phyloP scores from a whole-genome alignment of 2,329 filamentous ascomycete genomes.

The Ceratocystis cacaofunesta region DNA sequence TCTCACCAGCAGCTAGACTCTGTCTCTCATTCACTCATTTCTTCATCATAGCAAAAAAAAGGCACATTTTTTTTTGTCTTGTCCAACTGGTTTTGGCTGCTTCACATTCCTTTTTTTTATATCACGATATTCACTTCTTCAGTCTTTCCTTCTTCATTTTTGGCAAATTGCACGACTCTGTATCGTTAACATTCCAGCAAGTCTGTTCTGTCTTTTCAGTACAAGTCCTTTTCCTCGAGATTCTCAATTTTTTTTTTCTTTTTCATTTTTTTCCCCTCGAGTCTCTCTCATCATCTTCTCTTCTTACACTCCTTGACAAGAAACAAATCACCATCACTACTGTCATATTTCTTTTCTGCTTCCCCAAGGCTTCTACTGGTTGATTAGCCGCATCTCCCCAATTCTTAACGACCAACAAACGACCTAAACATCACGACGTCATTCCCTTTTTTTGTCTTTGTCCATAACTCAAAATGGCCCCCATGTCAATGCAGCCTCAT shows the following conservation, averaged over 20 bases:
- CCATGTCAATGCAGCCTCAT: constrained; percentile 25
- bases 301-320: constrained; percentile 1
- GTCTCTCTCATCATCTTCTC: constrained; percentile 2
- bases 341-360: background rate
- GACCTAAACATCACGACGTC: constrained; percentile 16
- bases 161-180: background rate
- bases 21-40: constrained; percentile 17
- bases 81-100: constrained; percentile 20
- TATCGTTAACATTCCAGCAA: background rate
- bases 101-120: constrained; percentile 14
- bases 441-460: background rate
- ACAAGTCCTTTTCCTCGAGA: background rate
- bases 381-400: constrained; percentile 3
- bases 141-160: background rate
- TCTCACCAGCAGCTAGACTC: constrained; percentile 14
- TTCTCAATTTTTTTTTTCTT: background rate
- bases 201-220: background rate
- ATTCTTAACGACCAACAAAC: constrained; percentile 11
- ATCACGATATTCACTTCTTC: background rate
- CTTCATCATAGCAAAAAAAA: background rate
- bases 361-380: background rate
- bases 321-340: background rate
- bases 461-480: constrained; percentile 30
- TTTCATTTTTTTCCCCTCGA: background rate
- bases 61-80: constrained; percentile 12